Base-by-base conservation (phyloP, 371 early-diverging fungal genomes). In the Choanephora cucurbitarum region DNA sequence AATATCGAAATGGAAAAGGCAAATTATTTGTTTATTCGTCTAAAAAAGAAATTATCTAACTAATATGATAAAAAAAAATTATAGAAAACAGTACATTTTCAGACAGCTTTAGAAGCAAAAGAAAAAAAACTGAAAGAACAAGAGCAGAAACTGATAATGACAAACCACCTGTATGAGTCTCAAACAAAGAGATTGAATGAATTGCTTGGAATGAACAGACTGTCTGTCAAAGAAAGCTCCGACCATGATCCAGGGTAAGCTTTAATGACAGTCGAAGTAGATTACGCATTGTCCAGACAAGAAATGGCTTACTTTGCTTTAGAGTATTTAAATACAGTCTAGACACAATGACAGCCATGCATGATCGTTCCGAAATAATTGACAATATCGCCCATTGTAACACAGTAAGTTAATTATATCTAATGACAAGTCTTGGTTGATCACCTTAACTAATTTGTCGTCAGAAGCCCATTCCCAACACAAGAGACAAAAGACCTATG, bases 91-190 rank as follows among this genome's bases (percentile, higher is more conserved):
- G 49, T 43, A 21, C 62, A 49, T 34, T 47, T 75, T 10, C 69
- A 75, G 47, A 45, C 66, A 7, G 48, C 64, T 19, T 19, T 75
- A 17, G 41, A 64, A 15, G 45, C 37, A 32, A 74, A 71, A 52
- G 75, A 74, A 13, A 42, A 61, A 10, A 69, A 74, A 23, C 37
- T 66, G 5, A 58, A 64, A 31, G 66, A 70, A 17, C 56, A 63
- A 17, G 60, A 59, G 5, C 67, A 69, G 18, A 61, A 55, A 17
- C 37, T 66, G 2, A 39, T 44, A 1, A 32, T 60, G 11, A 49
- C 52, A 11, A 58, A 49, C 4, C 66, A 66, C 15, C 43, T 60
- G 1, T 66, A 50, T 49, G 68, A 68, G 10, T 44, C 58, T 0
- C 70, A 67, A 32, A 47, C 57, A 4, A 55, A 37, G 8, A 58